Evolutionary conservation across 2,329 filamentous ascomycete species (phyloP), one percentile per base, ranked within the genome.

Genomic region (Parafenestella ontariensis): DNA sequence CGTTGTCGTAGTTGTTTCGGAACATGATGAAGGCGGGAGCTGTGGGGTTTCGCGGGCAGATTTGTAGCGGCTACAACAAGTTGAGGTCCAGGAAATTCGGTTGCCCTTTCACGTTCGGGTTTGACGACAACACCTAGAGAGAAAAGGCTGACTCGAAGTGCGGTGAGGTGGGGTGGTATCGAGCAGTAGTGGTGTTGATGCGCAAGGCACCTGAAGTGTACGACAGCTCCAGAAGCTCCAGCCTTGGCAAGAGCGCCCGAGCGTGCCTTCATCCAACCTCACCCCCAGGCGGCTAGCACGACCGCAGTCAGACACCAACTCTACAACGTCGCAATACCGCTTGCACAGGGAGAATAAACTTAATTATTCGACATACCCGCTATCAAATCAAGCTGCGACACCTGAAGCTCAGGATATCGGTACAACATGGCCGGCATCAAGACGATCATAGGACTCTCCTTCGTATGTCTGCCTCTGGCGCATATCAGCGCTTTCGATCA

Each of bases 1-100:
- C 95, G 87, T 99, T 99, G 83, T 99, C 95, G 85, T 99, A 99
- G 82, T 98, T 98, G 85, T 99, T 99, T 81, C 95, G 87, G 83
- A 99, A 99, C 95, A 99, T 98, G 74, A 74, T 88, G 85, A 64
- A 55, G 55, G 63, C 55, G 59, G 51, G 49, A 46, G 44, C 28
- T 57, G 65, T 65, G 59, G 54, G 49, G 43, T 44, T 40, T 21
- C 31, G 40, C 33, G 18, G 20, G 42, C 26, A 54, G 48, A 34
- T 18, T 43, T 50, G 45, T 31, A 18, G 52, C 29, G 34, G 34
- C 45, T 29, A 8, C 17, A 42, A 20, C 28, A 10, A 31, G 21
- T 41, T 31, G 20, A 61, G 56, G 24, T 31, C 31, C 17, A 26
- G 18, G 13, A n/a, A 20, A 15, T 13, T 15, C 11, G 6, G 28